phyloP scores from a whole-genome alignment of 371 early-diverging fungal species.

The Coemansia sp. region DNA sequence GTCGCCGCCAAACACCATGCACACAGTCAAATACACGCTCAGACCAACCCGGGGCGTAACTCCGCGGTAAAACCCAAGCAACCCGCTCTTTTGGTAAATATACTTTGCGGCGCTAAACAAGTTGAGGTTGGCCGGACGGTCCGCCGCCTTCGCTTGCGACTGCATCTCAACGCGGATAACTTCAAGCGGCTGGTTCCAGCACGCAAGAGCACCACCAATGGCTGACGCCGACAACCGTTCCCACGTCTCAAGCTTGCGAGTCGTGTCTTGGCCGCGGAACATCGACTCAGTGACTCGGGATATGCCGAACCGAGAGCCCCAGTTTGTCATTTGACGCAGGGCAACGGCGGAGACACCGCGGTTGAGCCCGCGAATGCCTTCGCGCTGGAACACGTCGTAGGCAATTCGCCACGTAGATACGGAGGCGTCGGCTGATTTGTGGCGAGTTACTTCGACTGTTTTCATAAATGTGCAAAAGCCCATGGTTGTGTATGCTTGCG shows the following conservation, averaged over 20 bases:
- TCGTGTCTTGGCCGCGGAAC: constrained; percentile 57
- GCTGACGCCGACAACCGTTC: constrained; percentile 64
- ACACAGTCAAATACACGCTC: constrained; percentile 93
- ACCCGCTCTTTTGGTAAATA: constrained; percentile 87
- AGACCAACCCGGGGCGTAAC: constrained; percentile 89
- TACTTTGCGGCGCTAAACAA: constrained; percentile 79
- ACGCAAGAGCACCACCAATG: constrained; percentile 85
- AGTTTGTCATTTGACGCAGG: constrained; percentile 93
- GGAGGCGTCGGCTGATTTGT: constrained; percentile 72
- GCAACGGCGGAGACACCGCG: constrained; percentile 93
- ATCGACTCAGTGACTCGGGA: constrained; percentile 79
- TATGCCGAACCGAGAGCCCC: constrained; percentile 94
- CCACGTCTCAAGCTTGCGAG: constrained; percentile 52
- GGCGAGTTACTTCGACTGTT: constrained; percentile 96
- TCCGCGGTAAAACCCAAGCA: constrained; percentile 91
- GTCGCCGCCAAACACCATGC: constrained; percentile 96
- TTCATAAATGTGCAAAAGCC: constrained; percentile 99
- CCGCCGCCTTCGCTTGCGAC: constrained; percentile 77
- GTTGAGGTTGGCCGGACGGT: constrained; percentile 86
- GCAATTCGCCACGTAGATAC: constrained; percentile 83
- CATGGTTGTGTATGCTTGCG: constrained; percentile 96
- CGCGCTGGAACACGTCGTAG: constrained; percentile 80
- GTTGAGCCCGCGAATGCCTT: constrained; percentile 95
- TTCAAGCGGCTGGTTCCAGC: constrained; percentile 98
- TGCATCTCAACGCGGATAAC: constrained; percentile 98